These are phyloP conservation scores for Boehmeria nivea DNA, from an alignment of 306 rosid species.

Conservation along the genomic window DNA sequence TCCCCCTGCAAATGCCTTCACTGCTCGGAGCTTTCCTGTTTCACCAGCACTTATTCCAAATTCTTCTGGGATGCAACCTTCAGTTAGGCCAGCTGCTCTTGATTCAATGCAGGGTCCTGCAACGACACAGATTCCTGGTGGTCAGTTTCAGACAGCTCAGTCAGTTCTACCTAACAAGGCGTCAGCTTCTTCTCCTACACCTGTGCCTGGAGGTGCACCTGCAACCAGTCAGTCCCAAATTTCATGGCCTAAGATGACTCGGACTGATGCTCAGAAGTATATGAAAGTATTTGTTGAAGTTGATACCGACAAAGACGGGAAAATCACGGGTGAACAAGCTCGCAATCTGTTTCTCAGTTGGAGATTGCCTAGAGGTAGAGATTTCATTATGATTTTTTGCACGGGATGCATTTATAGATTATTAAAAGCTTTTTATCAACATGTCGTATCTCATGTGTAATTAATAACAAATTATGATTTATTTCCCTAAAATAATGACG, in stretches of 20 bases:
- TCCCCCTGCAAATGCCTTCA: constrained; percentile 40
- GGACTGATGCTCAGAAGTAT: constrained; percentile 79
- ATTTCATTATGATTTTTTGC: constrained; percentile 6
- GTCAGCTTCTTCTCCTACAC: constrained; percentile 31
- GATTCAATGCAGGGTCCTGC: constrained; percentile 48
- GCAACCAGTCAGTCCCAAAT: constrained; percentile 56
- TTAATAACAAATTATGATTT: not conserved
- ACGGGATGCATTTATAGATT: not conserved
- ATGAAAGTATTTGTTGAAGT: constrained; percentile 82
- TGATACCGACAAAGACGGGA: constrained; percentile 94
- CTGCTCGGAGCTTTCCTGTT: constrained; percentile 32
- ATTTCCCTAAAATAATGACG: no score
- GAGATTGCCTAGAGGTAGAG: constrained; percentile 87
- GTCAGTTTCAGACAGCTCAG: constrained; percentile 46
- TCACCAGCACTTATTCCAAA: constrained; percentile 48
- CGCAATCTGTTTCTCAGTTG: constrained; percentile 90
- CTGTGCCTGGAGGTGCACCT: constrained; percentile 45
- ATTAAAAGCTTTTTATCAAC: not conserved
- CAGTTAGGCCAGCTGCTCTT: constrained; percentile 35
- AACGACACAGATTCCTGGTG: constrained; percentile 42
- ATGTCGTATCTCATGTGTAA: not conserved
- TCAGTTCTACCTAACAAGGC: constrained; percentile 40
- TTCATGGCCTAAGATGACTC: constrained; percentile 89
- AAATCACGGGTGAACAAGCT: constrained; percentile 91
- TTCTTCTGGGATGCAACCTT: constrained; percentile 45